phyloP scores from a whole-genome alignment of 2,329 filamentous ascomycete genomes.

The Colletotrichum gloeosporioides region DNA sequence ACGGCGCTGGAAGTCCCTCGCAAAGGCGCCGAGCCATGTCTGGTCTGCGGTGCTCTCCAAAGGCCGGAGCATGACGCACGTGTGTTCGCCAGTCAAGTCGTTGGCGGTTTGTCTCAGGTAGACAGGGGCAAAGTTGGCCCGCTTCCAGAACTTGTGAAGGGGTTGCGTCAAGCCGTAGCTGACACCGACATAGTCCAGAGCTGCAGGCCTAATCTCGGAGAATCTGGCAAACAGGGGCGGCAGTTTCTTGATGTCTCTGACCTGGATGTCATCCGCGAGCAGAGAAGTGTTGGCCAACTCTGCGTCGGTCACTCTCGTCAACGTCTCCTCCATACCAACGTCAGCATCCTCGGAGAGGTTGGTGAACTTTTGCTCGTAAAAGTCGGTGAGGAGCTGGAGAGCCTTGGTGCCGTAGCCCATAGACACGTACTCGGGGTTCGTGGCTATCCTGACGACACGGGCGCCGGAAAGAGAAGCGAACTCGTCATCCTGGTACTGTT shows the following conservation, averaged over 20 bases:
- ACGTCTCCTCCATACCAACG: constrained; percentile 60
- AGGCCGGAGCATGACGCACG: constrained; percentile 94
- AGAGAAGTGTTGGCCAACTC: constrained; percentile 80
- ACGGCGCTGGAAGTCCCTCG: constrained; percentile 92
- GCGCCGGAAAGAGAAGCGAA: constrained; percentile 94
- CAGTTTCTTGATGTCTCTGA: constrained; percentile 90
- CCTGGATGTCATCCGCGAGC: constrained; percentile 85
- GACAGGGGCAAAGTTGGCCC: constrained; percentile 82
- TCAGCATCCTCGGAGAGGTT: constrained; percentile 77
- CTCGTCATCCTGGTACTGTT: constrained; percentile 97
- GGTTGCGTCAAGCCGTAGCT: constrained; percentile 89
- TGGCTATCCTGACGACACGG: constrained; percentile 91
- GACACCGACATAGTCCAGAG: constrained; percentile 92
- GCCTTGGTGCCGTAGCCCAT: constrained; percentile 96
- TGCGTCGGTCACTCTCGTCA: constrained; percentile 80
- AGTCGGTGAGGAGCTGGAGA: constrained; percentile 85
- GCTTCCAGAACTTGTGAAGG: constrained; percentile 98
- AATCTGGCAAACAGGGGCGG: constrained; percentile 92
- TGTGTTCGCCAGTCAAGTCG: constrained; percentile 95
- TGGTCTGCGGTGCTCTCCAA: constrained; percentile 72
- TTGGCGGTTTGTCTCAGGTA: constrained; percentile 96
- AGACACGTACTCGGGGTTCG: constrained; percentile 88
- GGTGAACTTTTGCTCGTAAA: constrained; percentile 93
- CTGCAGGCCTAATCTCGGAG: constrained; percentile 78
- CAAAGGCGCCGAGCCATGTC: constrained; percentile 89